Percentiles rank a stretch among this genome's conserved stretches.
phyloP scores from a whole-genome alignment of 2,329 filamentous ascomycete genomes.

The Phaeoacremonium minimum region DNA sequence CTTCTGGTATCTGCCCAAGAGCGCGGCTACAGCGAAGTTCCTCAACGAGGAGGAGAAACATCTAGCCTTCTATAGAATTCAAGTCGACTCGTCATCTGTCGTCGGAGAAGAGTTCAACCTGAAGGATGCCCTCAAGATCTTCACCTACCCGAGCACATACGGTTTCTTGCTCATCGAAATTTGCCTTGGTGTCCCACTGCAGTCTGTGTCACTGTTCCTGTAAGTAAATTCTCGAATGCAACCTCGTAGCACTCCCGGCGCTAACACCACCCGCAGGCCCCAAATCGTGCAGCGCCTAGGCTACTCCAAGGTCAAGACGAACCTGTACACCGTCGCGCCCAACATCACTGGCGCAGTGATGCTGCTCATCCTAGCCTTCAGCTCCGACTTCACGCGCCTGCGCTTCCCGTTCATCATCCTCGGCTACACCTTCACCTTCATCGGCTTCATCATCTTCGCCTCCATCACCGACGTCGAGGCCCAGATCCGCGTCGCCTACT shows the following conservation, averaged over 20 bases:
- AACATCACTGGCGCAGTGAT: constrained; percentile 71
- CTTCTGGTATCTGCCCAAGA: constrained; percentile 64
- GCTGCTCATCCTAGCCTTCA: constrained; percentile 68
- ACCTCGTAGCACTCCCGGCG: constrained; percentile 45
- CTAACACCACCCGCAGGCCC: too few relatives aligned
- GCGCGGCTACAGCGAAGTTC: constrained; percentile 60
- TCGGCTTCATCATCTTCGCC: constrained; percentile 75
- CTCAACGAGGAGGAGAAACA: constrained; percentile 61
- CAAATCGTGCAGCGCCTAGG: constrained; percentile 49
- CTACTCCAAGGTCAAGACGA: constrained; percentile 54
- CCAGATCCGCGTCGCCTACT: constrained; percentile 66
- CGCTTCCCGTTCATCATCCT: constrained; percentile 72
- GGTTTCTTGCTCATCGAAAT: constrained; percentile 50
- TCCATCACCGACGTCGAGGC: constrained; percentile 52
- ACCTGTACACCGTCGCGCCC: constrained; percentile 76
- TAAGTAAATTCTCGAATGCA: too few relatives aligned
- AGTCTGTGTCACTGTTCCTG: constrained; percentile 46
- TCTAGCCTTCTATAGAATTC: constrained; percentile 69
- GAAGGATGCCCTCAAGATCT: constrained; percentile 45
- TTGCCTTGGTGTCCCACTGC: constrained; percentile 55
- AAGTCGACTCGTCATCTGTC: constrained; percentile 66
- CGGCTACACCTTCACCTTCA: constrained; percentile 70
- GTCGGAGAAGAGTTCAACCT: constrained; percentile 50
- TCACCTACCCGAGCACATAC: constrained; percentile 43
- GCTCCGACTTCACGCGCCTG: constrained; percentile 59